These are phyloP conservation scores for Orbilia brochopaga DNA, from an alignment of 2,329 filamentous ascomycete genomes.

Conservation along the genomic window DNA sequence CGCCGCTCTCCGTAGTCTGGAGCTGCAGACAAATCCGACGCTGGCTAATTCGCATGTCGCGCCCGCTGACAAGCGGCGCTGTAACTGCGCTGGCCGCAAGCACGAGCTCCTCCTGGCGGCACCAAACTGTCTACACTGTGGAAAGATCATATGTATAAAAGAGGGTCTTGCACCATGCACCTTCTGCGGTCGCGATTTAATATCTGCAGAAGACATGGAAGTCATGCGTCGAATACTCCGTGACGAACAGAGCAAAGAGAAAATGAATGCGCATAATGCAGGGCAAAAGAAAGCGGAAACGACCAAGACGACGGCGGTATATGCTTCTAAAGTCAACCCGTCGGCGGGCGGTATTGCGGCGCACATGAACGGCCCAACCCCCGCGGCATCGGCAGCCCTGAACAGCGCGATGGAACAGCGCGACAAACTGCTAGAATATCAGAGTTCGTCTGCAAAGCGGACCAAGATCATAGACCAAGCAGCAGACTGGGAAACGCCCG, in stretches of 20 bases:
- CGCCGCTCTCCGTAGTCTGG: conserved; percentile 83
- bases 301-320: conserved; percentile 57
- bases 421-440: conserved; percentile 79
- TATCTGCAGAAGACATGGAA: conserved; percentile 76
- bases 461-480: conserved; percentile 89
- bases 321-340: conserved; percentile 54
- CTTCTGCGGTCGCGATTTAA: conserved; percentile 77
- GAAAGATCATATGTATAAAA: conserved; percentile 92
- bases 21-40: conserved; percentile 87
- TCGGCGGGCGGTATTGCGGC: conserved; percentile 54
- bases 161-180: conserved; percentile 94
- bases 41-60: conserved; percentile 59
- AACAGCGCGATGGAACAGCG: conserved; percentile 76
- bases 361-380: conserved; percentile 52
- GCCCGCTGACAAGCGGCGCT: conserved; percentile 66
- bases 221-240: conserved; percentile 82
- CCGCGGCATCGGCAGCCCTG: conserved; percentile 57
- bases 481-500: conserved; percentile 71
- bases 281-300: conserved; percentile 67
- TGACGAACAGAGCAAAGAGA: conserved; percentile 84
- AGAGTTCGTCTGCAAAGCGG: conserved; percentile 81
- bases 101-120: conserved; percentile 89
- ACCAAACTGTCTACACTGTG: conserved; percentile 89
- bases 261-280: conserved; percentile 79
- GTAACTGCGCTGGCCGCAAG: conserved; percentile 84